Evolutionary conservation across 305 asterid species (phyloP).

Genomic region (Ilex paraguariensis): DNA sequence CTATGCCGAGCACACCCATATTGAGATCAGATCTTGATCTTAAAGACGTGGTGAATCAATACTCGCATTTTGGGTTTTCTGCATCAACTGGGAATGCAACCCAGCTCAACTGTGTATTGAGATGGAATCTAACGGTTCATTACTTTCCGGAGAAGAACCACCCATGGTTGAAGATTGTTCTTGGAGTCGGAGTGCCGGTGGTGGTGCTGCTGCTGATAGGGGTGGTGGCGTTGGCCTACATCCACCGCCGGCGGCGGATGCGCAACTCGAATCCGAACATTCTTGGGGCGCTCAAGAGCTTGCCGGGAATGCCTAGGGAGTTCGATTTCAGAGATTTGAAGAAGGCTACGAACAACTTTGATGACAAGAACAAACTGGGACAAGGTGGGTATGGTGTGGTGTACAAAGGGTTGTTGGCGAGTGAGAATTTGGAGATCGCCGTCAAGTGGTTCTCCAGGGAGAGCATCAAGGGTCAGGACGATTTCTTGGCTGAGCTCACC

Average conservation of each 20-base stretch:
- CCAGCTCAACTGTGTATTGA: slow-evolving; percentile 62
- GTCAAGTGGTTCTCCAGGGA: slow-evolving; percentile 87
- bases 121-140: slow-evolving; percentile 76
- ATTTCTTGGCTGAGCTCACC: slow-evolving; percentile 93
- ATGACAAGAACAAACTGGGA: slow-evolving; percentile 72
- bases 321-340: slow-evolving; percentile 64
- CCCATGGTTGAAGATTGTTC: slow-evolving; percentile 19
- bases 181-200: slow-evolving; percentile 49
- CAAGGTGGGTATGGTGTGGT: slow-evolving; percentile 93
- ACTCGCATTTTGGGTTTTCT: slow-evolving; percentile 78
- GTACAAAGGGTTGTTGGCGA: slow-evolving; percentile 49
- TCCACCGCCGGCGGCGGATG: slow-evolving; percentile 25
- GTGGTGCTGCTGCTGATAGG: slow-evolving; percentile 32
- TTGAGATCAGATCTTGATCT: slow-evolving; percentile 33
- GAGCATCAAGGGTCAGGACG: slow-evolving; percentile 71
- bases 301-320: slow-evolving; percentile 86
- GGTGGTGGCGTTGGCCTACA: slow-evolving; percentile 32
- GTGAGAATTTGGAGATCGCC: slow-evolving; percentile 65
- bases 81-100: slow-evolving; percentile 63
- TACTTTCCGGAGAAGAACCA: slow-evolving; percentile 29
- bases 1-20: slow-evolving; percentile 45
- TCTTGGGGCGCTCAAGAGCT: slow-evolving; percentile 55
- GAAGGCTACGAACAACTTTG: slow-evolving; percentile 75
- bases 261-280: slow-evolving; percentile 31
- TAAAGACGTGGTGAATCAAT: slow-evolving; percentile 29